Evolutionary conservation across 2,329 filamentous ascomycete genomes (phyloP).

Genomic region (Fusarium humuli): DNA sequence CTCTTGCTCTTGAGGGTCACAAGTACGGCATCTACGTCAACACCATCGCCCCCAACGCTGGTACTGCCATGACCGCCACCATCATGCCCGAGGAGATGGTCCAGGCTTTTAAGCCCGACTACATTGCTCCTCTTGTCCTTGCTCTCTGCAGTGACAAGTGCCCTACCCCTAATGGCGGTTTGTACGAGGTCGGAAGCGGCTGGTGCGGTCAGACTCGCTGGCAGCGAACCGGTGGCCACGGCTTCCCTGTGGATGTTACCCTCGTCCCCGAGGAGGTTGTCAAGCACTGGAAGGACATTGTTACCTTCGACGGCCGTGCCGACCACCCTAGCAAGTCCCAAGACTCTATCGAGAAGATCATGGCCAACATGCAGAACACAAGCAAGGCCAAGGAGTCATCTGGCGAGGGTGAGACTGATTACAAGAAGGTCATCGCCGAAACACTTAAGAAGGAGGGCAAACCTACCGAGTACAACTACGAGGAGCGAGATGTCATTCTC

Average conservation of each 20-base stretch:
- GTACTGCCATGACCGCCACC: conserved; percentile 92
- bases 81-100: conserved; percentile 98
- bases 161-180: conserved; percentile 83
- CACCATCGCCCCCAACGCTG: conserved; percentile 97
- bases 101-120: conserved; percentile 98
- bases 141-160: conserved; percentile 87
- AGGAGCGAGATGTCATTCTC: conserved; percentile 88
- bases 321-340: conserved; percentile 86
- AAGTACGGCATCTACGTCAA: conserved; percentile 99
- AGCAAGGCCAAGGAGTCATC: conserved; percentile 58
- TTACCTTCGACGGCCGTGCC: conserved; percentile 86
- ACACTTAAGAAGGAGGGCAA: conserved; percentile 77
- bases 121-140: conserved; percentile 92
- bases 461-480: conserved; percentile 83
- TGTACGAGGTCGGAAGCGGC: conserved; percentile 95
- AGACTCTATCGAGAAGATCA: conserved; percentile 79
- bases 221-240: conserved; percentile 90
- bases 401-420: conserved; percentile 69
- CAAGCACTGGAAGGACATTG: conserved; percentile 80
- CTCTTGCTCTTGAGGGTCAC: conserved; percentile 89
- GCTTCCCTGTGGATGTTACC: conserved; percentile 87
- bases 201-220: conserved; percentile 94
- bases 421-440: conserved; percentile 79
- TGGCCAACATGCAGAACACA: conserved; percentile 87
- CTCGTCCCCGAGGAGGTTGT: conserved; percentile 87